These are phyloP conservation scores for Salix brachista DNA, from an alignment of 345 rosid genomes.

Conservation along the genomic window DNA sequence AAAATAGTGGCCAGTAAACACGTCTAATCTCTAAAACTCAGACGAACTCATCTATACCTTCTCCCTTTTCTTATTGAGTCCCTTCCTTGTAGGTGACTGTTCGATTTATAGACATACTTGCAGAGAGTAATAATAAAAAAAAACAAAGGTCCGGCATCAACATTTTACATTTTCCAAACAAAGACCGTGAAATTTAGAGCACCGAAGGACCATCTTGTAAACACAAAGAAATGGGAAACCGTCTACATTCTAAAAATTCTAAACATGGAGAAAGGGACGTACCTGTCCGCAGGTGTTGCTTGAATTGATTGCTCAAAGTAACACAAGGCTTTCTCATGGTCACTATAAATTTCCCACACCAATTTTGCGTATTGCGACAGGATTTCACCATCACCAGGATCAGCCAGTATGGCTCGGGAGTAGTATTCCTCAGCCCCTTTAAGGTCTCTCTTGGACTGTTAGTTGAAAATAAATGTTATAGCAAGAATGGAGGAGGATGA, in stretches of 20 bases:
- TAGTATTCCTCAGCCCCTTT: constrained; percentile 40
- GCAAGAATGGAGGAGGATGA: background rate
- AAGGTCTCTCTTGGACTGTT: constrained; percentile 48
- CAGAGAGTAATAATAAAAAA: background rate
- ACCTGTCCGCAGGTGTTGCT: constrained; percentile 68
- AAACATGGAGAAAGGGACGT: background rate
- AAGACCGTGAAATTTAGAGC: background rate
- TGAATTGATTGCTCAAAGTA: constrained; percentile 59
- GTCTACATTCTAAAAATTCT: background rate
- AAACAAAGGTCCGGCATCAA: background rate
- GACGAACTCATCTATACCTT: background rate
- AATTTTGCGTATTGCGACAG: constrained; percentile 59
- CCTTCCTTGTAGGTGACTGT: background rate
- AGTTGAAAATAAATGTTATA: background rate
- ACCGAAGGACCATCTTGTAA: background rate
- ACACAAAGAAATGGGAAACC: background rate
- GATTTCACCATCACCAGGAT: constrained; percentile 59
- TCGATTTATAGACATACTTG: background rate
- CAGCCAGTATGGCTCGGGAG: constrained; percentile 38
- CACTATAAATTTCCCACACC: constrained; percentile 57
- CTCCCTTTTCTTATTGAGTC: background rate
- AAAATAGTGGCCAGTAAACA: background rate
- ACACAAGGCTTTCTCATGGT: constrained; percentile 52
- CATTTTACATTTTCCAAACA: background rate
- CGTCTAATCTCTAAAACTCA: background rate